Evolutionary conservation across 495 filamentous ascomycete genomes (phyloP).

Genomic region (Xylaria scruposa): DNA sequence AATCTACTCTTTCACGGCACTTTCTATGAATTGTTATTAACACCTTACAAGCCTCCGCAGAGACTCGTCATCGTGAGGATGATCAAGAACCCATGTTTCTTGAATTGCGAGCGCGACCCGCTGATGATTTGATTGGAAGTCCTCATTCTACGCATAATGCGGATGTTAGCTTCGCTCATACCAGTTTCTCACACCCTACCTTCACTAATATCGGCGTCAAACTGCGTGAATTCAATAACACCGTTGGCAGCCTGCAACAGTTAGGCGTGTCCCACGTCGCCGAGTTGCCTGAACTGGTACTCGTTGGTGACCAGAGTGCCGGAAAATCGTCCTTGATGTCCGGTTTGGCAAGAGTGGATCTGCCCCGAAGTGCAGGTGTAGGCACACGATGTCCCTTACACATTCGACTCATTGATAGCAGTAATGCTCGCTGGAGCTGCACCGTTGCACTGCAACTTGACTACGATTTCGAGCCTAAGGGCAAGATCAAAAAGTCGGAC

Average conservation of each 20-base stretch:
- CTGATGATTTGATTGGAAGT: conserved; percentile 13
- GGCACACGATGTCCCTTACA: conserved; percentile 82
- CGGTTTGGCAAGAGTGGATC: conserved; percentile 76
- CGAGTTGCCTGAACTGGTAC: conserved; percentile 74
- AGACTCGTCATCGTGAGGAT: conserved; percentile 37
- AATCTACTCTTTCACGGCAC: neutral
- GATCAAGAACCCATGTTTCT: conserved; percentile 38
- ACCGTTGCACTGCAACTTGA: conserved; percentile 64
- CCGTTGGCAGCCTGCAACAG: conserved; percentile 53
- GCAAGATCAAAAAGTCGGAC: conserved; percentile 44
- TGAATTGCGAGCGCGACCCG: conserved; percentile 32
- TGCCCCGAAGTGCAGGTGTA: conserved; percentile 70
- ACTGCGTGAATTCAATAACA: conserved; percentile 55
- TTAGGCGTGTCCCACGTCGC: conserved; percentile 61
- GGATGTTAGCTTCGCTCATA: conserved; percentile 37
- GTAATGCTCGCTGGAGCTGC: conserved; percentile 60
- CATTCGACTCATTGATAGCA: conserved; percentile 66
- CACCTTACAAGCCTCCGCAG: conserved; percentile 31
- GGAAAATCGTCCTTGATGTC: conserved; percentile 85
- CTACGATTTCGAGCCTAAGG: conserved; percentile 54
- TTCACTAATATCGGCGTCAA: conserved; percentile 53
- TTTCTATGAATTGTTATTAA: conserved; percentile 6
- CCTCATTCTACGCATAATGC: conserved; percentile 37
- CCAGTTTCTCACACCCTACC: conserved; percentile 40
- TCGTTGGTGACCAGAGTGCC: conserved; percentile 81